Evolutionary conservation across 2,329 filamentous ascomycete genomes (phyloP), one percentile per base, ranked within the genome.

Genomic region (Lojkania enalia): DNA sequence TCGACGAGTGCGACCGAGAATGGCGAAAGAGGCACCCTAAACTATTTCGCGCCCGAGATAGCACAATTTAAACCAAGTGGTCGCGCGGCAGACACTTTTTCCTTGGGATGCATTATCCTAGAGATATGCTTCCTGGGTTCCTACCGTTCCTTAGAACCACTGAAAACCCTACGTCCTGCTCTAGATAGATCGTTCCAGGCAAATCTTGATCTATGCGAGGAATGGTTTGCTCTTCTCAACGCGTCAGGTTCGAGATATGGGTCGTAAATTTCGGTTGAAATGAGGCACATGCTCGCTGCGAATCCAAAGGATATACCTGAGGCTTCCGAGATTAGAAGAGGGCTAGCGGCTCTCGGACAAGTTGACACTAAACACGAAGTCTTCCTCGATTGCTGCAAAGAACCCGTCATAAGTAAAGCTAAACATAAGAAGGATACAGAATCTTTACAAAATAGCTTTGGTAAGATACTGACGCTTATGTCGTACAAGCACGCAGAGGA

Each of bases 41-140:
- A 49, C 3, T 60, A 60, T 21, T 56, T 57, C 16, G 45, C 51
- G 1, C 58, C 58, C 6, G 58, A 60, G 33, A 42, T 58, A 29
- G 48, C 44, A 3, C 29, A 14, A 13, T 54, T 35, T 20, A 11
- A 50, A 21, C 40, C 35, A 14, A 46, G 42, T 39, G 55, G 58
- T 2, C 46, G 56, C 3, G 50, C 54, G 2, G 56, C 55, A 5
- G 58, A 61, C 25, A 53, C 60, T 3, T 61, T 61, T 40, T 56
- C 56, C 1, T 36, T 61, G 3, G 56, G 58, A 3, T 61, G 56
- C 30, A 43, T 55, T 7, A 40, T 55, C 9, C 33, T 55, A 13
- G 56, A 61, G 15, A 54, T 61, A 19, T 16, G 5, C 12, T 15
- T 20, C 4, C 3, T 48, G 5, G 39, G 48, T 7, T 5, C 25